Evolutionary conservation across 257 asterid species (phyloP), one percentile per base, ranked within the genome.

Genomic region (Solanum raphanifolium): DNA sequence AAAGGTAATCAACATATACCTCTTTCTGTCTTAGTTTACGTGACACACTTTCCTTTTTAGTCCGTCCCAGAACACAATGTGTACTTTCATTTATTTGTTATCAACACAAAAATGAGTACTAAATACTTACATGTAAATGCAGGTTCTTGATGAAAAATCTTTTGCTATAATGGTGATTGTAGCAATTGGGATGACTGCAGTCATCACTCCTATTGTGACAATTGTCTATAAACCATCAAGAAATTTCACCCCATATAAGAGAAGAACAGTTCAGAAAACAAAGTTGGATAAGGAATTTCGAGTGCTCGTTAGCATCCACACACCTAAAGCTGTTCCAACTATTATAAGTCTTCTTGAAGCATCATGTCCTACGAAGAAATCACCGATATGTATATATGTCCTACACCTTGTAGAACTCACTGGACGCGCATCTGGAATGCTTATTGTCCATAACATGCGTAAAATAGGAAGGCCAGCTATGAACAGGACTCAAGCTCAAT

Each of bases 381-480:
- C 99, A 31, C 99, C 99, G 0, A 93, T 97, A 1, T 91, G 95
- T 52, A 74, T 90, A 29, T 94, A 95, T 76, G 95, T 93, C 58
- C 97, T 96, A 83, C 99, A 97, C 89, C 98, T 97, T 2, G 98
- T 95, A 23, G 99, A 97, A 75, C 99, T 97, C 90, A 93, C 98
- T 0, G 99, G 99, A 6, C 97, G 99, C 3, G 97, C 98, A 13
- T 96, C 99, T 3, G 98, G 98, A 87, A 95, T 97, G 97, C 94
- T 97, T 79, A 95, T 95, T 34, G 99, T 95, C 86, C 99, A 97
- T 95, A 94, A 86, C 89, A 90, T 94, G 0, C 89, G 96, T 0
- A 92, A 94, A 82, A 83, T 92, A 6, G 94, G 94, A 15, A 92
- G 93, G 7, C 95, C 96, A 0, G 98, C 96, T 36, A 89, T 96